phyloP scores from a whole-genome alignment of 1,284 basidiomycete species.

The Irpex sp. region DNA sequence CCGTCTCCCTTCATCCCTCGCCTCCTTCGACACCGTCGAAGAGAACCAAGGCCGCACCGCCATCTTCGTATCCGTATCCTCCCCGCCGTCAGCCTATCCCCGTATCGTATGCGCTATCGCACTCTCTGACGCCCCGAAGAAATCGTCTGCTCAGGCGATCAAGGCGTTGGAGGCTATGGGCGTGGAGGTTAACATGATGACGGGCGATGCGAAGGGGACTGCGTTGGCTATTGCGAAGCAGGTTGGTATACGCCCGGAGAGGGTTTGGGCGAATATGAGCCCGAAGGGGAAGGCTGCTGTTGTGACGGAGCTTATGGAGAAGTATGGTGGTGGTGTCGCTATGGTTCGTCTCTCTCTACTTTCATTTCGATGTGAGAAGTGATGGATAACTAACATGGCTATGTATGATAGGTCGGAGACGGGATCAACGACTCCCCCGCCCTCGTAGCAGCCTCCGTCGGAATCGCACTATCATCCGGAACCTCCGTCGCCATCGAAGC shows the following conservation, averaged over 20 bases:
- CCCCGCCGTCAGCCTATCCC: constrained; percentile 24
- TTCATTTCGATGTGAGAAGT: no score
- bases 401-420: constrained; percentile 76
- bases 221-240: constrained; percentile 82
- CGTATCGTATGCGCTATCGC: constrained; percentile 48
- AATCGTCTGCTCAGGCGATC: constrained; percentile 78
- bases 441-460: constrained; percentile 90
- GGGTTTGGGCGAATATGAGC: constrained; percentile 86
- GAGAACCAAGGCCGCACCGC: constrained; percentile 73
- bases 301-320: constrained; percentile 73
- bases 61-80: constrained; percentile 71
- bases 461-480: constrained; percentile 93
- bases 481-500: constrained; percentile 98
- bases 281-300: constrained; percentile 89
- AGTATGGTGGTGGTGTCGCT: constrained; percentile 68
- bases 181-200: constrained; percentile 86
- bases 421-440: constrained; percentile 99
- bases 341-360: constrained; percentile 56
- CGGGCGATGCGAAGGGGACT: constrained; percentile 81
- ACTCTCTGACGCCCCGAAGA: constrained; percentile 80
- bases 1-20: constrained; percentile 52
- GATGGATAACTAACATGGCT: background rate
- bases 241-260: constrained; percentile 76
- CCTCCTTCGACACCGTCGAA: constrained; percentile 63
- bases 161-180: constrained; percentile 79